These are phyloP conservation scores for Daldinia eschscholtzii DNA, from an alignment of 2,329 filamentous ascomycete species.

Conservation along the genomic window DNA sequence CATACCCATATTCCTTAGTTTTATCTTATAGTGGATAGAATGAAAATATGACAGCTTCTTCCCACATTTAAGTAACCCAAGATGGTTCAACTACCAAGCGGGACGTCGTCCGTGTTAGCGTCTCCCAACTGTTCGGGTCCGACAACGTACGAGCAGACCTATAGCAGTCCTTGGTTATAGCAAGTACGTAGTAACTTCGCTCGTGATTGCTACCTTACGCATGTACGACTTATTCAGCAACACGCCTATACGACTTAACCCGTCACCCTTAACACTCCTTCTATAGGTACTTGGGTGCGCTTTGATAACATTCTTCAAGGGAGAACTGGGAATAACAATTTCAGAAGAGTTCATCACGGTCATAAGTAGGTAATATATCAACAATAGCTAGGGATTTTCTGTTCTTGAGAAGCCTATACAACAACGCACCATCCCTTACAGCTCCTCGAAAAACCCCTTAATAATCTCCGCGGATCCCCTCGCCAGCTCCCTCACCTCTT, in stretches of 20 bases:
- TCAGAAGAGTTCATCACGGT: not conserved
- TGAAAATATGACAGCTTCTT: not conserved
- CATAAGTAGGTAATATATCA: not conserved
- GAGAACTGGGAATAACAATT: not conserved
- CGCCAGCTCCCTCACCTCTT: slow-evolving; percentile 27
- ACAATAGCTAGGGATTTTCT: too few species aligned
- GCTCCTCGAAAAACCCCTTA: slow-evolving; percentile 4
- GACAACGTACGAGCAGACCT: not conserved
- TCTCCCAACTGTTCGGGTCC: not conserved
- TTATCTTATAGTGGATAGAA: not conserved
- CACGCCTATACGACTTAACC: not conserved
- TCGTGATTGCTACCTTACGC: not conserved
- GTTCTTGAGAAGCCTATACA: too few species aligned
- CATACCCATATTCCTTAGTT: not conserved
- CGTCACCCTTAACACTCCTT: too few species aligned
- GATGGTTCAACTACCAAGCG: not conserved
- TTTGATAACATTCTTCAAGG: not conserved
- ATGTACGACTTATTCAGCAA: not conserved
- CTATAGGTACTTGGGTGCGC: too few species aligned
- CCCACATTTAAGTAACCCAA: not conserved
- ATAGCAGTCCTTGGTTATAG: not conserved
- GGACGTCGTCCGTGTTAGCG: not conserved
- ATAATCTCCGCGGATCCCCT: slow-evolving; percentile 20
- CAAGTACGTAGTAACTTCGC: not conserved
- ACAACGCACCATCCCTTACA: not conserved